A percentile compares a stretch with the other conserved stretches of the same genome.
These are phyloP conservation scores for Diospyros lotus DNA, from an alignment of 148 eudicot genomes.

Conservation along the genomic window DNA sequence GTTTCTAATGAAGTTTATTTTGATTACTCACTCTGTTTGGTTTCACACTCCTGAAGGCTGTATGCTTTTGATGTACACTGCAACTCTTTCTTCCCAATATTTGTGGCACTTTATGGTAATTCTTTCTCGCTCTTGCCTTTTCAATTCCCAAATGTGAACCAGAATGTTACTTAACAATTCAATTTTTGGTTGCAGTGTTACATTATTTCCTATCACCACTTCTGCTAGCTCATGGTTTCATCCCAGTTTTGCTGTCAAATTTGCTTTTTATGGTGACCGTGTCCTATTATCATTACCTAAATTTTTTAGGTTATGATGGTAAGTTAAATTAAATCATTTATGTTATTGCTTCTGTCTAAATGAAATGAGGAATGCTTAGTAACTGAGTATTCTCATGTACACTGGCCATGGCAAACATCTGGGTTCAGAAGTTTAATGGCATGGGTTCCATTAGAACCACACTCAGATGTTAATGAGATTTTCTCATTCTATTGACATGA, in stretches of 20 bases:
- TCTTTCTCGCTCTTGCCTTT: background rate
- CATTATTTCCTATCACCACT: constrained; percentile 93
- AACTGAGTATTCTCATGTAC: background rate
- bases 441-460: background rate
- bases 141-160: background rate
- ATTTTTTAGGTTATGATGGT: constrained; percentile 92
- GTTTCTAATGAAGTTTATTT: constrained; percentile 1
- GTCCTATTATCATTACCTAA: constrained; percentile 95
- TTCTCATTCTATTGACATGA: background rate
- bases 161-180: constrained; percentile 12
- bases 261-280: constrained; percentile 79
- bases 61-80: constrained; percentile 99
- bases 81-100: constrained; percentile 97
- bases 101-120: constrained; percentile 85
- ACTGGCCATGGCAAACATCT: constrained; percentile 4
- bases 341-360: background rate
- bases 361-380: background rate
- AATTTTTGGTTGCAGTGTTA: constrained; percentile 51
- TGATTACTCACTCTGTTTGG: constrained; percentile 12
- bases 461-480: constrained; percentile 3
- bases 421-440: background rate
- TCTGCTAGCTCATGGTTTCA: constrained; percentile 89
- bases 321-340: constrained; percentile 22
- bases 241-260: constrained; percentile 84
- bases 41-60: constrained; percentile 53